These are phyloP conservation scores for Mychonastes homosphaera DNA, from an alignment of 139 green algal species.

Conservation along the genomic window DNA sequence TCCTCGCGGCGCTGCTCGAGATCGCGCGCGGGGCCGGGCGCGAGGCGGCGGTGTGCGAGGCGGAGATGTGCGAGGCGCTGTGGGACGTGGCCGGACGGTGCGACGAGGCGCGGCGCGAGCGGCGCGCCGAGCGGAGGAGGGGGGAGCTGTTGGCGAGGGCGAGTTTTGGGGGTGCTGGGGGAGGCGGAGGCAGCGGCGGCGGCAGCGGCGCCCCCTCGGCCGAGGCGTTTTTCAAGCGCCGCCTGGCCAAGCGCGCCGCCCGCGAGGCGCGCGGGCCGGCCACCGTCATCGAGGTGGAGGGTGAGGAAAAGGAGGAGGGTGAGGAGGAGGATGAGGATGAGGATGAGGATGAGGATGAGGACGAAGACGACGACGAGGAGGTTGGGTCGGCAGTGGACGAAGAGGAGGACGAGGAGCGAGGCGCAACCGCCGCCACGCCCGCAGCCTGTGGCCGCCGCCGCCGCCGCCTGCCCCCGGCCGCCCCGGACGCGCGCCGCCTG, in stretches of 20 bases:
- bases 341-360: background rate
- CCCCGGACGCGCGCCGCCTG: conserved; percentile 12
- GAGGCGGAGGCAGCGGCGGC: background rate
- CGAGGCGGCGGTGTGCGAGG: background rate
- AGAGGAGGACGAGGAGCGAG: background rate
- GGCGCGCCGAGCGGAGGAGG: background rate
- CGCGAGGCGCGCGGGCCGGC: background rate
- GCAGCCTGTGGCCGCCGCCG: background rate
- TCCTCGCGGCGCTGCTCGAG: conserved; percentile 19
- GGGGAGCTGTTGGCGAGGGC: too few species aligned
- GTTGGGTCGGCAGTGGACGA: background rate
- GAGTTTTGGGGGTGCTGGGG: too few species aligned
- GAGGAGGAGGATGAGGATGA: background rate
- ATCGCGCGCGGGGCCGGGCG: conserved; percentile 12
- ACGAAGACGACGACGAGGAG: background rate
- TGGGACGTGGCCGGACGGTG: background rate
- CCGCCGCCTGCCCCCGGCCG: background rate
- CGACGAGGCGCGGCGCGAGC: background rate
- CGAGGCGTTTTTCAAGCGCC: background rate
- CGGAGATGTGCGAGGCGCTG: background rate
- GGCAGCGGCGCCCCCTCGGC: background rate
- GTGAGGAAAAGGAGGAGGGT: background rate
- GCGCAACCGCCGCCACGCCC: background rate
- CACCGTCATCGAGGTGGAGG: background rate
- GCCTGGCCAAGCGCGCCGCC: background rate